Evolutionary conservation across 495 filamentous ascomycete genomes (phyloP).

Genomic region (Amphirosellinia nigrospora): DNA sequence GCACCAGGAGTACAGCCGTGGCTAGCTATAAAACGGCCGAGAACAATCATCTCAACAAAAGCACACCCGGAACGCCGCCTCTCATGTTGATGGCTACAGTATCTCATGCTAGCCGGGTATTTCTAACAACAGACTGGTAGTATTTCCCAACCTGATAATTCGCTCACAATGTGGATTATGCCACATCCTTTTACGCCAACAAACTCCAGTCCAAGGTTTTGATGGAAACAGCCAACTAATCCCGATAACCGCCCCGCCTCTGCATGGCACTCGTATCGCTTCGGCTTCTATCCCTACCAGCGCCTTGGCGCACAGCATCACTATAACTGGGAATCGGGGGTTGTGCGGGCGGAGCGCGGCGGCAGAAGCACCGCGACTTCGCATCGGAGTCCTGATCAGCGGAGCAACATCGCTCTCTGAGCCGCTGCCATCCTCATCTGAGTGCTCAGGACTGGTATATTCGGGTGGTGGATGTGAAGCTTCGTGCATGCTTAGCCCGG

Average conservation of each 20-base stretch:
- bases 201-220: constrained; percentile 12
- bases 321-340: constrained; percentile 71
- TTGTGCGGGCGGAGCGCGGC: constrained; percentile 51
- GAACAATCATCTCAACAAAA: constrained; percentile 17
- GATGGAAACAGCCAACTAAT: not conserved
- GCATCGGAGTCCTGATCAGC: constrained; percentile 42
- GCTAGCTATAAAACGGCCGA: not conserved
- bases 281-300: constrained; percentile 52
- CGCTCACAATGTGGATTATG: constrained; percentile 8
- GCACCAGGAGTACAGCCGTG: constrained; percentile 2
- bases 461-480: constrained; percentile 66
- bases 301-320: constrained; percentile 63
- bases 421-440: constrained; percentile 59
- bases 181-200: constrained; percentile 19
- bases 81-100: constrained; percentile 26
- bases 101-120: constrained; percentile 22
- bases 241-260: constrained; percentile 7
- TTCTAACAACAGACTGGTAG: constrained; percentile 26
- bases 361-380: constrained; percentile 50
- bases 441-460: constrained; percentile 72
- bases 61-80: constrained; percentile 18
- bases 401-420: constrained; percentile 49
- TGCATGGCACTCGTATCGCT: constrained; percentile 41
- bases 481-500: constrained; percentile 45
- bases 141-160: constrained; percentile 2